Base-by-base conservation (phyloP, 2,329 filamentous ascomycete genomes). In the Cryphonectria radicalis region DNA sequence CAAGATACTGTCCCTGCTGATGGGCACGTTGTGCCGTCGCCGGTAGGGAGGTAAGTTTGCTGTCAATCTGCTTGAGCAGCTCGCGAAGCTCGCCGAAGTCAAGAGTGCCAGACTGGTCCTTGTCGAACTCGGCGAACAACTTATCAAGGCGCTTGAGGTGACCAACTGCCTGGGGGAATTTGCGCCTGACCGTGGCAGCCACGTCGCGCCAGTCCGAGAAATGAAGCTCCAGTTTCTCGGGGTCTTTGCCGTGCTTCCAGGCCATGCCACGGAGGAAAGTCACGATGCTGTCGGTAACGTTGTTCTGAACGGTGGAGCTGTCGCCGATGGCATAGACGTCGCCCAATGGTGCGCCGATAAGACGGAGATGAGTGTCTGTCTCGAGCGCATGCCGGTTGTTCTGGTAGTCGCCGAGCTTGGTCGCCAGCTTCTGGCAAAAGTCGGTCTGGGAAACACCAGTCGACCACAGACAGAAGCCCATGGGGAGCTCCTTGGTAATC, bases 281-380 rank as follows among this genome's bases (percentile, higher is more conserved):
- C 64, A 98, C 87, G 76, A 99, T 91, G 82, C 98, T 92, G 78
- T 97, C 93, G 3, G 95, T 93, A 1, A 98, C 87, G 76, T 99
- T 99, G 84, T 99, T 99, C 79, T 99, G 97, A 0, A 99, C 95
- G 0, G 97, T 99, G 8, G 93, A 87, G 83, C 96, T 98, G 82
- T 99, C 96, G 19, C 96, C 96, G 73, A 99, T 94, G 64, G 95
- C 95, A 78, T 99, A 99, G 32, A 99, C 94, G 73, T 98, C 95
- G 53, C 96, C 96, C 0, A 98, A 83, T 0, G 96, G 96, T 0
- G 96, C 90, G 68, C 96, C 96, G 72, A 92, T 93, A 0, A 99
- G 84, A 57, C 96, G 93, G 11, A 98, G 90, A 79, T 99, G 95
- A 0, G 93, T 91, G 79, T 99, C 96, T 0, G 96, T 99, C 80